Evolutionary conservation across 2,329 filamentous ascomycete species (phyloP).

Genomic region (Diaporthe capsici): DNA sequence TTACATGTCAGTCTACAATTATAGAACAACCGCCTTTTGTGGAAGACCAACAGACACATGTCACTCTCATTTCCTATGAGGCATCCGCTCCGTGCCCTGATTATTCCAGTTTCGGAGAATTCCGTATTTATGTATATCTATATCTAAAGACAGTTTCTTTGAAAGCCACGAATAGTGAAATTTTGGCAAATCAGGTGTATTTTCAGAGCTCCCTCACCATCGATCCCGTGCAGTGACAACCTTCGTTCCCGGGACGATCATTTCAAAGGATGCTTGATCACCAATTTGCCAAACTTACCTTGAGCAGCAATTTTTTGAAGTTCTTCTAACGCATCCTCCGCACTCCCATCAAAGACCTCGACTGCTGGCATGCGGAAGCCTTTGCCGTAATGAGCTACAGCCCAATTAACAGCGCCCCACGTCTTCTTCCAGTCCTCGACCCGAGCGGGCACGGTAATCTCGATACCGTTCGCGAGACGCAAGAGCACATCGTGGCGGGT

Average conservation of each 20-base stretch:
- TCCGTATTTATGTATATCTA: neutral
- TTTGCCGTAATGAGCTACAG: slow-evolving; percentile 6
- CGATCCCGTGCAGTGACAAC: neutral
- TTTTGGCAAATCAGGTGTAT: neutral
- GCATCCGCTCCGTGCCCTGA: neutral
- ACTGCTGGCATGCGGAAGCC: neutral
- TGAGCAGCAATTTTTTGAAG: slow-evolving; percentile 12
- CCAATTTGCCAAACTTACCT: slow-evolving; percentile 4
- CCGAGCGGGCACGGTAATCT: slow-evolving; percentile 7
- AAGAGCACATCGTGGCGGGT: neutral
- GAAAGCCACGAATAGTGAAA: neutral
- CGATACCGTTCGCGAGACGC: neutral
- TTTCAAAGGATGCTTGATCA: slow-evolving; percentile 17
- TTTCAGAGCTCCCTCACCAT: neutral
- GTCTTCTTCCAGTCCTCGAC: slow-evolving; percentile 15
- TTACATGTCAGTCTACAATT: neutral
- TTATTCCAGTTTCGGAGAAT: neutral
- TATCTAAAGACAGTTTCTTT: neutral
- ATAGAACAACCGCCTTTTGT: neutral
- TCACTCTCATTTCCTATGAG: too few relatives aligned
- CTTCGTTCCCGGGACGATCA: neutral
- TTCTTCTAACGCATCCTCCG: slow-evolving; percentile 4
- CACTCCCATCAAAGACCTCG: slow-evolving; percentile 5
- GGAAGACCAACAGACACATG: neutral
- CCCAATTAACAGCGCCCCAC: neutral